A percentile compares a stretch with the other conserved stretches of the same genome.
Evolutionary conservation across 768 basidiomycete genomes (phyloP).

Genomic region (Boletellus ananas): DNA sequence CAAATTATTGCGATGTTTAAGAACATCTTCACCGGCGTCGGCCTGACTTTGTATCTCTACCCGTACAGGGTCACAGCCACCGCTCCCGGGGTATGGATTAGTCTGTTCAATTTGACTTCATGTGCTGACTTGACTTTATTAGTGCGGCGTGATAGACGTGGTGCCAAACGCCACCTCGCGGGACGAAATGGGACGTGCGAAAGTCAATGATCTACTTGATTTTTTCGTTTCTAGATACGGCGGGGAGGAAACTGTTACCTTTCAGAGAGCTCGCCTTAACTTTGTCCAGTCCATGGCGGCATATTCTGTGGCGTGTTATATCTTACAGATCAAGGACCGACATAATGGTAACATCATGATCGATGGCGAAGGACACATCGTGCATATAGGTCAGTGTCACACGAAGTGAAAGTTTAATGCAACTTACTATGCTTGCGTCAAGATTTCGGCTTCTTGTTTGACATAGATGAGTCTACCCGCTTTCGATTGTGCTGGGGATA

Average conservation of each 20-base stretch:
- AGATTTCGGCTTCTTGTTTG: constrained; percentile 96
- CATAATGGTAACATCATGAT: constrained; percentile 99
- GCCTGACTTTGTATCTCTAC: constrained; percentile 86
- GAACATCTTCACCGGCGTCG: constrained; percentile 88
- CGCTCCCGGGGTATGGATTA: constrained; percentile 77
- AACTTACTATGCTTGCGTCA: constrained; percentile 11
- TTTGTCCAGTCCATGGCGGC: constrained; percentile 99
- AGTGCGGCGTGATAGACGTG: constrained; percentile 99
- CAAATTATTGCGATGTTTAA: constrained; percentile 99
- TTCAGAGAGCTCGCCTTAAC: constrained; percentile 90
- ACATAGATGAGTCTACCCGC: constrained; percentile 83
- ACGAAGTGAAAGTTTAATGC: neutral
- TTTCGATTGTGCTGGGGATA: constrained; percentile 7
- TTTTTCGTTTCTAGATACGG: constrained; percentile 96
- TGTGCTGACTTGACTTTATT: neutral
- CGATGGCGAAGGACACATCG: constrained; percentile 94
- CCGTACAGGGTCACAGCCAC: constrained; percentile 98
- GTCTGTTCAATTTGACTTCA: neutral
- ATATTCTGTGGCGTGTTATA: constrained; percentile 97
- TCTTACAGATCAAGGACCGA: constrained; percentile 96
- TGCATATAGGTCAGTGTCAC: constrained; percentile 76
- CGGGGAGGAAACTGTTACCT: constrained; percentile 80
- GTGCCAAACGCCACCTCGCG: constrained; percentile 97
- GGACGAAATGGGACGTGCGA: constrained; percentile 98
- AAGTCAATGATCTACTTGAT: constrained; percentile 91